Percentiles rank a stretch among this genome's conserved stretches.
Conservation (phyloP, 148 eudicot species). For the Cornus kousa region DNA sequence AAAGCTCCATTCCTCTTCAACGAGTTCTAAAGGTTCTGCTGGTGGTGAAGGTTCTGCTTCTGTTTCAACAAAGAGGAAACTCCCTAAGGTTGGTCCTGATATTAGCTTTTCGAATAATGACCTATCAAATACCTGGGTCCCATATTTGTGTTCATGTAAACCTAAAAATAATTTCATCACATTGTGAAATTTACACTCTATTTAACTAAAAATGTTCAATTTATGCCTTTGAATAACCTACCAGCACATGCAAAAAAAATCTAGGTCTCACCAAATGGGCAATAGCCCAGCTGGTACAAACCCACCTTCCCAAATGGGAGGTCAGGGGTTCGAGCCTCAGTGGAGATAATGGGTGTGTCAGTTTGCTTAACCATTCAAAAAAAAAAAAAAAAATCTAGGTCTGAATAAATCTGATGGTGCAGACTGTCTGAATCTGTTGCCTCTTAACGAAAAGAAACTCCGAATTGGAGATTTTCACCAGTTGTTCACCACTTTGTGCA, state of each 20-base stretch:
- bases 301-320: too few relatives aligned
- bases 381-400: neutral
- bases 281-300: too few relatives aligned
- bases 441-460: neutral
- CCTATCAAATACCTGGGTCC: conserved; percentile 3
- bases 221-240: neutral
- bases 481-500: neutral
- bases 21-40: conserved; percentile 20
- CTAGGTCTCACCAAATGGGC: neutral
- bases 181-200: neutral
- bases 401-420: neutral
- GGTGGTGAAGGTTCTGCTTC: conserved; percentile 20
- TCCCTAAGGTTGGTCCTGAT: conserved; percentile 3
- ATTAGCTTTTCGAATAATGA: neutral
- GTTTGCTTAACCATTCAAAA: too few relatives aligned
- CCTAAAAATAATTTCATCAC: neutral
- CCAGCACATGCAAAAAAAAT: neutral
- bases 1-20: conserved; percentile 28
- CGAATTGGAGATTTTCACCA: neutral
- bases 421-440: conserved; percentile 2
- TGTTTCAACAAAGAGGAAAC: neutral
- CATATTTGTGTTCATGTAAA: neutral
- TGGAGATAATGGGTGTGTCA: too few relatives aligned
- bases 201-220: neutral
- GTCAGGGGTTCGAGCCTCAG: too few relatives aligned